Percentiles rank a stretch among this genome's conserved stretches.
These are phyloP conservation scores for Begonia loranthoides DNA, from an alignment of 306 rosid genomes.

Conservation along the genomic window DNA sequence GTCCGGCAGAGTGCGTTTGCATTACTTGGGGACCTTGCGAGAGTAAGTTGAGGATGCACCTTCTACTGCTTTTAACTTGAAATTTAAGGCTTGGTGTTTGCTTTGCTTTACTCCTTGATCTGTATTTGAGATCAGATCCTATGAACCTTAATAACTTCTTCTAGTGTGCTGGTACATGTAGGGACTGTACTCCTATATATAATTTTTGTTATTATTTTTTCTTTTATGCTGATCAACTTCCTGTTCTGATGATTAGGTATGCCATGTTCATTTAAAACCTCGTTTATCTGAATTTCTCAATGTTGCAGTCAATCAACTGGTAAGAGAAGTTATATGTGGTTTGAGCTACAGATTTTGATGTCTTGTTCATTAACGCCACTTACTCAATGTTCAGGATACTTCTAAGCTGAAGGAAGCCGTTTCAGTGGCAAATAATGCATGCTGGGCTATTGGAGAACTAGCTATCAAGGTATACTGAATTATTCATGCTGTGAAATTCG, in stretches of 20 bases:
- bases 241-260: constrained; percentile 45
- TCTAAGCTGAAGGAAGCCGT: constrained; percentile 66
- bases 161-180: too few relatives aligned
- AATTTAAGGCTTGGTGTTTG: constrained; percentile 1
- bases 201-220: too few relatives aligned
- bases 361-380: constrained; percentile 12
- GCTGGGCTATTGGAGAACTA: constrained; percentile 98
- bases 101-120: not conserved
- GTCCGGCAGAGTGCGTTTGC: constrained; percentile 97
- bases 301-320: constrained; percentile 83
- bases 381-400: constrained; percentile 41
- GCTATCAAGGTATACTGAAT: constrained; percentile 68
- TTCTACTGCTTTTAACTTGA: too few relatives aligned
- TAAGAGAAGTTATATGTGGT: constrained; percentile 16
- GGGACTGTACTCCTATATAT: too few relatives aligned
- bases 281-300: constrained; percentile 82
- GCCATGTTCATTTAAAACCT: constrained; percentile 69
- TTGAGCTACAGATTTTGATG: not conserved
- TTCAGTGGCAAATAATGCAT: constrained; percentile 98
- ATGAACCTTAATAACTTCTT: too few relatives aligned
- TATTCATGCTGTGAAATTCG: not conserved
- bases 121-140: too few relatives aligned
- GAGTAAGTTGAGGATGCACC: constrained; percentile 56
- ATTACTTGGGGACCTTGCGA: constrained; percentile 90
- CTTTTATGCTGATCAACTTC: not conserved